Evolutionary conservation across 805 yeast genomes (phyloP).

Genomic region (Priceomyces carsonii): DNA sequence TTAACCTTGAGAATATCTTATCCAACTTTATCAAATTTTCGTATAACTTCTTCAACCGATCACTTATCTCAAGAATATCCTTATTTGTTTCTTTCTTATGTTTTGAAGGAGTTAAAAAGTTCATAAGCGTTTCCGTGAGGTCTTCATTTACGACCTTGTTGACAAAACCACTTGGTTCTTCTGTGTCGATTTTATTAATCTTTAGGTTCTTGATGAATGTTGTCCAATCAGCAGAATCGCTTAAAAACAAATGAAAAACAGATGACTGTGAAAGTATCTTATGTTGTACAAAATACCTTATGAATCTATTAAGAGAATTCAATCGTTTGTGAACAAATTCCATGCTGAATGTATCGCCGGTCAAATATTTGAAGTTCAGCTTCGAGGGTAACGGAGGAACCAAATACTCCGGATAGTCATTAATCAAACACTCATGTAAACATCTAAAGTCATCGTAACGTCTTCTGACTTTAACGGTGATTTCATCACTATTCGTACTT

Average conservation of each 20-base stretch:
- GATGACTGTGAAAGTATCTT: conserved; percentile 70
- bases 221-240: conserved; percentile 73
- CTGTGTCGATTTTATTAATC: conserved; percentile 18
- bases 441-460: conserved; percentile 86
- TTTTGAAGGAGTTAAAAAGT: conserved; percentile 77
- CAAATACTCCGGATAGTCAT: conserved; percentile 81
- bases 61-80: conserved; percentile 60
- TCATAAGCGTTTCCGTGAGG: conserved; percentile 88
- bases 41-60: conserved; percentile 78
- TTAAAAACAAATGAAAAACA: conserved; percentile 65
- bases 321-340: conserved; percentile 85
- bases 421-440: conserved; percentile 68
- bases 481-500: conserved; percentile 4
- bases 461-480: conserved; percentile 59
- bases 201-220: conserved; percentile 62
- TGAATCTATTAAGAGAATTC: conserved; percentile 73
- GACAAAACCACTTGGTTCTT: conserved; percentile 26
- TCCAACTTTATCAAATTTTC: conserved; percentile 82
- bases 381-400: conserved; percentile 95
- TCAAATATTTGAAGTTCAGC: conserved; percentile 84
- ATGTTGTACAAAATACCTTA: conserved; percentile 72
- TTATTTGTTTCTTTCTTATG: conserved; percentile 76
- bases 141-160: conserved; percentile 59
- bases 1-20: conserved; percentile 69
- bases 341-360: conserved; percentile 87